phyloP scores from a whole-genome alignment of 2,329 filamentous ascomycete species.

The Aureobasidium sp. region DNA sequence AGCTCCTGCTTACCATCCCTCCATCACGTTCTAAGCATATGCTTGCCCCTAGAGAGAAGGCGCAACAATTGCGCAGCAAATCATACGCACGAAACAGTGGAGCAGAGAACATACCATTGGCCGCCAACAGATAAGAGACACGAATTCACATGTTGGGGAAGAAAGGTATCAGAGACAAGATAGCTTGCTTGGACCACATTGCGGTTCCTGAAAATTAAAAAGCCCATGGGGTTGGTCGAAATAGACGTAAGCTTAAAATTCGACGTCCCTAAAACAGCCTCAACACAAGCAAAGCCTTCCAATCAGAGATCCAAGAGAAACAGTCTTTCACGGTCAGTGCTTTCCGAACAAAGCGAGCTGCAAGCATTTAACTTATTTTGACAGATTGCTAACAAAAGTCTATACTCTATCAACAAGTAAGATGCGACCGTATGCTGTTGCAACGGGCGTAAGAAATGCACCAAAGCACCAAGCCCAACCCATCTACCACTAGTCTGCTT shows the following conservation, averaged over 20 bases:
- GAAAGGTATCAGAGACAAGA: no score
- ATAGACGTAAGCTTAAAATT: background rate
- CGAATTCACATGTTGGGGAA: background rate
- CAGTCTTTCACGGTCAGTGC: background rate
- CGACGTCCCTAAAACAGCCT: background rate
- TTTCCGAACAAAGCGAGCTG: background rate
- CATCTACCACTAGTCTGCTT: background rate
- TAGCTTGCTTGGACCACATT: background rate
- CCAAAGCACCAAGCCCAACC: background rate
- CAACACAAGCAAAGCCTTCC: background rate
- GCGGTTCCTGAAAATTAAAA: background rate
- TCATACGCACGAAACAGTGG: background rate
- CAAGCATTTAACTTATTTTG: no score
- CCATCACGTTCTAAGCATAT: background rate
- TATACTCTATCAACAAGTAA: constrained; percentile 11
- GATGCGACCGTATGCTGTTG: background rate
- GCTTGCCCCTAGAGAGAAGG: background rate
- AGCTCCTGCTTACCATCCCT: background rate
- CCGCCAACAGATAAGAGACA: background rate
- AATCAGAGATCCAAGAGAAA: background rate
- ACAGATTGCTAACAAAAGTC: constrained; percentile 6
- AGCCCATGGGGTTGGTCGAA: background rate
- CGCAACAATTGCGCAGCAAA: background rate
- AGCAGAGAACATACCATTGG: background rate
- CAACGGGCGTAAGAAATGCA: background rate